phyloP scores from a whole-genome alignment of 805 yeast species.

The Cyberlindnera sargentensis region DNA sequence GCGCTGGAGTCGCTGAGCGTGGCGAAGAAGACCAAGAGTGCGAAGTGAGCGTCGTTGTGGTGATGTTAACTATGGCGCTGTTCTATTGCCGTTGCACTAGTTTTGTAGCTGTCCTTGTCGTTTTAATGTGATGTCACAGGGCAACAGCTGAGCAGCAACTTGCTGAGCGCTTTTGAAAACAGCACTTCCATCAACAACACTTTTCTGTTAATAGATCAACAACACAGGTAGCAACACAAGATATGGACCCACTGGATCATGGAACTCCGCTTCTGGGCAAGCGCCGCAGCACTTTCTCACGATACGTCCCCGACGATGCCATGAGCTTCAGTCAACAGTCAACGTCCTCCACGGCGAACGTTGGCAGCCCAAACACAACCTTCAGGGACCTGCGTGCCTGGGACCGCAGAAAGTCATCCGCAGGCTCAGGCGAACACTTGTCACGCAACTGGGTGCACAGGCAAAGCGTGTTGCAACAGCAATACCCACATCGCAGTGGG shows the following conservation, averaged over 20 bases:
- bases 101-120: no score
- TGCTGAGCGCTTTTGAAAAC: no score
- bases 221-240: background rate
- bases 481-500: slow-evolving; percentile 1
- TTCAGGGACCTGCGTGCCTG: slow-evolving; percentile 13
- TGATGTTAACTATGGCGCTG: no score
- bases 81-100: no score
- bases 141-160: no score
- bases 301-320: slow-evolving; percentile 1
- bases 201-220: slow-evolving; percentile 4
- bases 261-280: slow-evolving; percentile 1
- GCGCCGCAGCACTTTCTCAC: background rate
- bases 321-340: background rate
- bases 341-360: background rate
- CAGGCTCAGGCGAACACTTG: slow-evolving; percentile 3
- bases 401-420: slow-evolving; percentile 9
- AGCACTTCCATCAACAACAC: no score
- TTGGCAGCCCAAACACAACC: background rate
- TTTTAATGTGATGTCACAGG: no score
- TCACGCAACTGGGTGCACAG: slow-evolving; percentile 13
- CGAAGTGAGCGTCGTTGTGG: no score
- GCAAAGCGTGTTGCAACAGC: slow-evolving; percentile 9
- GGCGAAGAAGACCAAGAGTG: slow-evolving; percentile 16
- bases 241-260: slow-evolving; percentile 1
- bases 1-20: slow-evolving; percentile 35